Evolutionary conservation across 768 basidiomycete genomes (phyloP).

Genomic region (Lyophyllum decastes): DNA sequence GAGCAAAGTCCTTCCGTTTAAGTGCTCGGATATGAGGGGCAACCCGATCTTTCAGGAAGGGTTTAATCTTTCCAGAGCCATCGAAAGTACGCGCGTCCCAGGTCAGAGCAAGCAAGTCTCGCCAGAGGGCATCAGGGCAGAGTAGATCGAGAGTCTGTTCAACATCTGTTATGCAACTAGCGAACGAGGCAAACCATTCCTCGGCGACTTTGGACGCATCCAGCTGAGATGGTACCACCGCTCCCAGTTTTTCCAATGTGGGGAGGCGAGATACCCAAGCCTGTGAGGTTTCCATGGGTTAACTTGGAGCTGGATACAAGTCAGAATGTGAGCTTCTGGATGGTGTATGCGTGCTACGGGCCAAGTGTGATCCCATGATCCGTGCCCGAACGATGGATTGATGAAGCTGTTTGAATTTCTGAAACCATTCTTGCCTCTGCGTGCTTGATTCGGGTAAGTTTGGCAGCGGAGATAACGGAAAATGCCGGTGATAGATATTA

Average conservation of each 20-base stretch:
- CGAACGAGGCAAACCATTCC: constrained; percentile 45
- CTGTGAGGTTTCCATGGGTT: neutral
- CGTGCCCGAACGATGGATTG: too few relatives aligned
- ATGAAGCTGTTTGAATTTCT: too few relatives aligned
- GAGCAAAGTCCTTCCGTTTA: constrained; percentile 22
- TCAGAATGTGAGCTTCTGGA: too few relatives aligned
- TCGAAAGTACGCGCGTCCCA: constrained; percentile 10
- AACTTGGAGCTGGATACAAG: too few relatives aligned
- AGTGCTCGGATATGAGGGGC: neutral
- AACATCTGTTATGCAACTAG: constrained; percentile 25
- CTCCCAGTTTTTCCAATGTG: constrained; percentile 29
- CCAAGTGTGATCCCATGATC: too few relatives aligned
- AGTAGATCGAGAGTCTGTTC: constrained; percentile 36
- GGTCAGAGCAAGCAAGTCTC: constrained; percentile 9
- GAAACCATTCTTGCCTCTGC: too few relatives aligned
- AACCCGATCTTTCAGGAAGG: constrained; percentile 1
- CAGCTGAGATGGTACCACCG: constrained; percentile 30
- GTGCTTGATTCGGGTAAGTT: too few relatives aligned
- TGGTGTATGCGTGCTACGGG: too few relatives aligned
- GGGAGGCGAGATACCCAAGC: constrained; percentile 19
- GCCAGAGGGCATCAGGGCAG: constrained; percentile 29
- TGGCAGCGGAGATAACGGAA: too few relatives aligned
- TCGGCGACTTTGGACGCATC: constrained; percentile 35
- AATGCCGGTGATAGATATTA: too few relatives aligned
- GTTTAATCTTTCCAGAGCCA: constrained; percentile 1